A percentile compares a stretch with the other conserved stretches of the same genome.
Conservation (phyloP, 2,329 filamentous ascomycete genomes). For the Sporothrix humicola region DNA sequence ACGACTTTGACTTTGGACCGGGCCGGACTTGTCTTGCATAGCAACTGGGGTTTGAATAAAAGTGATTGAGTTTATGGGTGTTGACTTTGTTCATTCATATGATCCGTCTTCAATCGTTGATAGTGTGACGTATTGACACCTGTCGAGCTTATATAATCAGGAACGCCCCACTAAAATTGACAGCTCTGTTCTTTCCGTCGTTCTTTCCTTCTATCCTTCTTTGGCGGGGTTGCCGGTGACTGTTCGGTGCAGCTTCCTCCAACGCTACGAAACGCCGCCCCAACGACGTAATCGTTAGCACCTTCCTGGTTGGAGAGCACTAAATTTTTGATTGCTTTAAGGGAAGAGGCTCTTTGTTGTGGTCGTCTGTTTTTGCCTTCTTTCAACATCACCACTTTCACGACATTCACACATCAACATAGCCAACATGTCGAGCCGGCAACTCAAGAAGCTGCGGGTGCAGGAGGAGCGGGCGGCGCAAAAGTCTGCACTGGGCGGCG, state of each 20-base stretch:
- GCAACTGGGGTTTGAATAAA: conserved; percentile 2
- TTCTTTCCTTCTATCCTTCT: too few species aligned
- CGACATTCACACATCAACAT: neutral
- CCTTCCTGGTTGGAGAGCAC: neutral
- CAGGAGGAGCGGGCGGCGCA: conserved; percentile 49
- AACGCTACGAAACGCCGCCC: neutral
- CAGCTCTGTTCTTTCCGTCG: neutral
- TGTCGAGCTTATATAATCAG: conserved; percentile 9
- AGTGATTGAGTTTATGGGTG: too few species aligned
- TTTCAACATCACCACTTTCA: neutral
- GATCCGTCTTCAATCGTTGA: too few species aligned
- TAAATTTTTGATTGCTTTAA: neutral
- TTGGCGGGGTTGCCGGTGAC: conserved; percentile 18
- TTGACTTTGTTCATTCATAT: too few species aligned
- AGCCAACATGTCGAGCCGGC: conserved; percentile 55
- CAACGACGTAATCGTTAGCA: conserved; percentile 20
- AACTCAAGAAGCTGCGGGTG: conserved; percentile 59
- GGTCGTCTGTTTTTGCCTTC: neutral
- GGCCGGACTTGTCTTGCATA: conserved; percentile 10
- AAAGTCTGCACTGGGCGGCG: conserved; percentile 44
- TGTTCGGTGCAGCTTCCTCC: neutral
- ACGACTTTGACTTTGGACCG: neutral
- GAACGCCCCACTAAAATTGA: neutral
- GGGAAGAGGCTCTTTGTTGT: too few species aligned
- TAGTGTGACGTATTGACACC: too few species aligned